phyloP scores from a whole-genome alignment of 2,329 filamentous ascomycete genomes.

The Hysterium pulicare region DNA sequence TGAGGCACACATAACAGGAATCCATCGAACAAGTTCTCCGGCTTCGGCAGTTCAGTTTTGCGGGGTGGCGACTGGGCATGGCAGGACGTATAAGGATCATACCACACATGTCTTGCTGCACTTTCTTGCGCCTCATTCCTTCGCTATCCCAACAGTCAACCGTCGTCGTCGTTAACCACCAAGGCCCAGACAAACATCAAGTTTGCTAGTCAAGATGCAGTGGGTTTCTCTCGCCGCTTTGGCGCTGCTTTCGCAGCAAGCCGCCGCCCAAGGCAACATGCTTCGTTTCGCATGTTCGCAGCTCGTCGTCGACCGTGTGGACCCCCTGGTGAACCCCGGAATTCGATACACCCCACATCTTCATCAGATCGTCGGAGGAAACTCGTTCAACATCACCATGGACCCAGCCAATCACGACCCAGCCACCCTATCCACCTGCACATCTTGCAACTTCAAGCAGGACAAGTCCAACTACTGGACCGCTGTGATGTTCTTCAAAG shows the following conservation, averaged over 20 bases:
- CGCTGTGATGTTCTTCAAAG: conserved; percentile 36
- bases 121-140: neutral
- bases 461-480: conserved; percentile 37
- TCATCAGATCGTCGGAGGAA: conserved; percentile 33
- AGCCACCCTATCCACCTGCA: conserved; percentile 26
- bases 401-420: conserved; percentile 21
- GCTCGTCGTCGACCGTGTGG: conserved; percentile 31
- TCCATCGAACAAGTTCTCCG: neutral
- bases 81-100: neutral
- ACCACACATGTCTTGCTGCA: neutral
- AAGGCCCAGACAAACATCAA: conserved; percentile 8
- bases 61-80: neutral
- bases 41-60: neutral
- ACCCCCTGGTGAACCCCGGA: conserved; percentile 33
- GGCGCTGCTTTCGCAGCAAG: conserved; percentile 22
- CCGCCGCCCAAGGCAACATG: conserved; percentile 25
- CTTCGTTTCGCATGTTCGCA: conserved; percentile 34
- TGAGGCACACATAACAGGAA: neutral
- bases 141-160: neutral
- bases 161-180: neutral
- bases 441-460: conserved; percentile 29
- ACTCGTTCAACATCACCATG: conserved; percentile 34
- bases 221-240: conserved; percentile 24
- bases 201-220: conserved; percentile 22
- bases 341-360: conserved; percentile 35